Percentiles rank a stretch among this genome's conserved stretches.
Evolutionary conservation across 2,329 filamentous ascomycete species (phyloP).

Genomic region (Exophiala xenobiotica): DNA sequence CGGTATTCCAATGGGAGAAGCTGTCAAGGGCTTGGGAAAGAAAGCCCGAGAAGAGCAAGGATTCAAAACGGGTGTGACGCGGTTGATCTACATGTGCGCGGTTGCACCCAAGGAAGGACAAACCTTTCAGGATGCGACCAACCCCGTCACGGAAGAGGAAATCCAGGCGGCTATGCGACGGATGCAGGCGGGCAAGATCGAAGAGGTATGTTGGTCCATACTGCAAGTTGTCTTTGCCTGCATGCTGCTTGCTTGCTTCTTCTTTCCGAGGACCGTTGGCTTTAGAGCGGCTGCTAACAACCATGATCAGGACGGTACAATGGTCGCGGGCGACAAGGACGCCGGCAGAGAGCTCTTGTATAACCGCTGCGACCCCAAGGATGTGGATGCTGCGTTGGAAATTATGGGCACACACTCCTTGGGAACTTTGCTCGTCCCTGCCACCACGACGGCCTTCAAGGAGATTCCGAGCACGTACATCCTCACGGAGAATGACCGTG

Average conservation of each 20-base stretch:
- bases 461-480: conserved; percentile 36
- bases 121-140: conserved; percentile 30
- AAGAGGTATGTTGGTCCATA: conserved; percentile 24
- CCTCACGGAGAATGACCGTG: conserved; percentile 33
- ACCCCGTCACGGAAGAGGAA: conserved; percentile 31
- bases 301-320: conserved; percentile 30
- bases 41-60: conserved; percentile 27
- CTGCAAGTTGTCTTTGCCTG: no score
- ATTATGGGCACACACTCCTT: conserved; percentile 31
- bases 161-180: conserved; percentile 25
- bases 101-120: conserved; percentile 31
- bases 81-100: conserved; percentile 35
- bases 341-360: conserved; percentile 30
- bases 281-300: conserved; percentile 8
- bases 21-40: conserved; percentile 34
- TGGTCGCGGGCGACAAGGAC: conserved; percentile 21
- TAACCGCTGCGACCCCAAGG: conserved; percentile 30
- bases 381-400: conserved; percentile 28
- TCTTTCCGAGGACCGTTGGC: no score
- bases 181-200: conserved; percentile 20
- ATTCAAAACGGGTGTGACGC: conserved; percentile 22
- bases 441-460: conserved; percentile 32
- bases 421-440: conserved; percentile 32
- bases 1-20: conserved; percentile 35
- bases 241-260: no score